These are phyloP conservation scores for Daldinia grandis DNA, from an alignment of 495 filamentous ascomycete genomes.

Conservation along the genomic window DNA sequence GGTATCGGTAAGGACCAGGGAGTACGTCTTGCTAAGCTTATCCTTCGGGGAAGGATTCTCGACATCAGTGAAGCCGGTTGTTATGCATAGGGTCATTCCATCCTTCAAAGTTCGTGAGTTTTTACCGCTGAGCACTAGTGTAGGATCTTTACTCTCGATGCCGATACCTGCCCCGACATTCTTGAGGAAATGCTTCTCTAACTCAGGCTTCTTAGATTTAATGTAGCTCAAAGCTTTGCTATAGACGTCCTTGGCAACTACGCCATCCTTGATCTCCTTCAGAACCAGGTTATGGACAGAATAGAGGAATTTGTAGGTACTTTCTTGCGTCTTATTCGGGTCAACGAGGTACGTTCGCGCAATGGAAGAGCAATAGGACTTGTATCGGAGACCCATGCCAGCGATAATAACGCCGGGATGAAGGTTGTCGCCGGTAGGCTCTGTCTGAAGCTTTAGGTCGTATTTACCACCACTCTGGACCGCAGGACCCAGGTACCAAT, in stretches of 20 bases:
- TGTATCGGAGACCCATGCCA: slow-evolving; percentile 90
- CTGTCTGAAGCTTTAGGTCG: slow-evolving; percentile 79
- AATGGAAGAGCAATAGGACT: slow-evolving; percentile 89
- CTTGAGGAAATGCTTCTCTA: slow-evolving; percentile 92
- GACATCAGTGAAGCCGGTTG: slow-evolving; percentile 86
- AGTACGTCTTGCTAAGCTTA: slow-evolving; percentile 85
- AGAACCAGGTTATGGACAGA: slow-evolving; percentile 85
- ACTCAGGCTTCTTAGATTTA: slow-evolving; percentile 87
- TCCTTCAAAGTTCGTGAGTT: slow-evolving; percentile 84
- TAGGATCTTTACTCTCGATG: slow-evolving; percentile 85
- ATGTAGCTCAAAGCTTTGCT: slow-evolving; percentile 81
- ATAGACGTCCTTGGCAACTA: slow-evolving; percentile 87
- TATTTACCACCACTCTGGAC: slow-evolving; percentile 96
- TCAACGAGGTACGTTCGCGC: slow-evolving; percentile 95
- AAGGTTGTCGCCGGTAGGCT: slow-evolving; percentile 82
- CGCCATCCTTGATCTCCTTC: slow-evolving; percentile 89
- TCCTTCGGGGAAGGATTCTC: slow-evolving; percentile 83
- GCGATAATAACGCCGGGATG: slow-evolving; percentile 92
- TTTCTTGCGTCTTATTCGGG: slow-evolving; percentile 92
- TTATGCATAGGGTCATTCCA: slow-evolving; percentile 94
- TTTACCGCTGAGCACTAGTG: slow-evolving; percentile 83
- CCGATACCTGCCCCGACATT: slow-evolving; percentile 90
- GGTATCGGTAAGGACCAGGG: slow-evolving; percentile 89
- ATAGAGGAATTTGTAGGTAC: slow-evolving; percentile 91
- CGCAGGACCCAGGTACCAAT: slow-evolving; percentile 91